Evolutionary conservation across 257 asterid species (phyloP).

Genomic region (Fraxinus excelsior): DNA sequence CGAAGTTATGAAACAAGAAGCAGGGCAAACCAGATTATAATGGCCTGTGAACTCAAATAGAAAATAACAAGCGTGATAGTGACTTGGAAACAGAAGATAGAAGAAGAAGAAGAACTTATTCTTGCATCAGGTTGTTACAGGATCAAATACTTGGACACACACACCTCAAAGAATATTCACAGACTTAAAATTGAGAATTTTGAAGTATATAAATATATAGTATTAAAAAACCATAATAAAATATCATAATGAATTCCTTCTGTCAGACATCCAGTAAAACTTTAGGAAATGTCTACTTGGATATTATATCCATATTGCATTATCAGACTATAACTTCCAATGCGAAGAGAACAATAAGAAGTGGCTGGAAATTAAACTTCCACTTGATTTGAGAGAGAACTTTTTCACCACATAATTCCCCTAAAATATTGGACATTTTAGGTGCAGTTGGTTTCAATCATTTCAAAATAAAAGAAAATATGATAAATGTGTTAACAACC

Average conservation of each 20-base stretch:
- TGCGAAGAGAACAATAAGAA: too few relatives aligned
- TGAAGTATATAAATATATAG: neutral
- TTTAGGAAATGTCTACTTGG: neutral
- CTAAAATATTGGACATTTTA: neutral
- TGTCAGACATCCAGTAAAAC: neutral
- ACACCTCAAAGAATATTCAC: neutral
- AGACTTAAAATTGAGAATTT: neutral
- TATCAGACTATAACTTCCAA: neutral
- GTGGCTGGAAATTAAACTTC: neutral
- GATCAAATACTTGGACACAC: neutral
- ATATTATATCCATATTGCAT: neutral
- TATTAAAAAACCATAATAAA: neutral
- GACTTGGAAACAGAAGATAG: neutral
- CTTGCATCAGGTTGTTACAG: neutral
- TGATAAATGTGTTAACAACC: neutral
- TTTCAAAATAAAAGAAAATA: too few relatives aligned
- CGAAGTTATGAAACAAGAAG: neutral
- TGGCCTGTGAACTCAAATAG: neutral
- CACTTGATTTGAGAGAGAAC: neutral
- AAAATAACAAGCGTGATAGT: constrained; percentile 1
- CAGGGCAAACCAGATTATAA: neutral
- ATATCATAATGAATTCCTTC: neutral
- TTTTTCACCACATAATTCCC: neutral
- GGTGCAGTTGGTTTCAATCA: neutral
- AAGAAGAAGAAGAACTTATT: neutral